Conservation (phyloP, 179 eudicot species). For the Beta macrorhiza region DNA sequence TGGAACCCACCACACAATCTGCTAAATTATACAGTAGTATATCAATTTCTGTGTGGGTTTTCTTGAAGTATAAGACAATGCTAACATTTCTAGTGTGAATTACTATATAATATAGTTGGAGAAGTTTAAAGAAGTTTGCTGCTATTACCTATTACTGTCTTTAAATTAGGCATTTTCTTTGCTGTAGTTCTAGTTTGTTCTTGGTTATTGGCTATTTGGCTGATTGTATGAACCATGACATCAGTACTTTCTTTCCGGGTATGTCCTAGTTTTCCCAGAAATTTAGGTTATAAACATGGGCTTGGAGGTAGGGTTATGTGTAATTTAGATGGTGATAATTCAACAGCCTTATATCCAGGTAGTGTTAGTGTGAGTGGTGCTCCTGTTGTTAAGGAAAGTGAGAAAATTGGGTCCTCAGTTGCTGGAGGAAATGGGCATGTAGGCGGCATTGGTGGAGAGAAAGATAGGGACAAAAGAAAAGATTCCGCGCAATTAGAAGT, state of each 20-base stretch:
- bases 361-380: slow-evolving; percentile 38
- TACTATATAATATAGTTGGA: slow-evolving; percentile 9
- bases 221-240: slow-evolving; percentile 41
- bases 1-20: slow-evolving; percentile 4
- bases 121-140: slow-evolving; percentile 16
- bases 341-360: slow-evolving; percentile 40
- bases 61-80: background rate
- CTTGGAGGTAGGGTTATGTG: slow-evolving; percentile 36
- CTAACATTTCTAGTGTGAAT: slow-evolving; percentile 10
- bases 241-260: slow-evolving; percentile 38
- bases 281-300: slow-evolving; percentile 33
- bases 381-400: slow-evolving; percentile 37
- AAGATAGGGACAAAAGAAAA: slow-evolving; percentile 21
- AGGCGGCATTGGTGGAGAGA: slow-evolving; percentile 24
- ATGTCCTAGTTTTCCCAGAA: slow-evolving; percentile 39
- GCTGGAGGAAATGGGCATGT: slow-evolving; percentile 51
- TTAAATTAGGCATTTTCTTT: background rate
- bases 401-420: slow-evolving; percentile 39
- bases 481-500: slow-evolving; percentile 40
- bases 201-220: slow-evolving; percentile 21
- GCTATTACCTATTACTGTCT: slow-evolving; percentile 10
- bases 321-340: slow-evolving; percentile 42
- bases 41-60: background rate
- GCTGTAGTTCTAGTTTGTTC: background rate
- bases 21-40: background rate